Evolutionary conservation across 2,329 filamentous ascomycete genomes (phyloP), one percentile per base, ranked within the genome.

Genomic region (Aspergillus sp.): DNA sequence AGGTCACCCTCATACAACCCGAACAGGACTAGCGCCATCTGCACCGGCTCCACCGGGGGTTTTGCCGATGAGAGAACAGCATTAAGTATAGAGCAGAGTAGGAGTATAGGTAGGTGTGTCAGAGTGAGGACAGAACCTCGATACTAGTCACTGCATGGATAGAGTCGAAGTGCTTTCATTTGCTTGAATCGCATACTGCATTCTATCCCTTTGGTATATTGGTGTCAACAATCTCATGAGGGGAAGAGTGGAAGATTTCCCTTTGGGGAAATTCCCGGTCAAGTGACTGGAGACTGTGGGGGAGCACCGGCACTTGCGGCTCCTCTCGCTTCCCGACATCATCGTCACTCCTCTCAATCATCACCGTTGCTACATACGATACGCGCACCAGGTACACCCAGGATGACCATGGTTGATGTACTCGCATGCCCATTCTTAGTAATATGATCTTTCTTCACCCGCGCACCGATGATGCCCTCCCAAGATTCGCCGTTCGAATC

Each of bases 401-500:
- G n/a, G n/a, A n/a, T n/a, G 5, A 6, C 7, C 25, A 29, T 29
- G 7, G 7, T 11, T 29, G 25, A 29, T 29, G 25, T 10, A 29
- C 25, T 29, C 25, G 25, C 25, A 29, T 29, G 25, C 25, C 9
- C 25, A 7, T 10, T 29, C 25, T 29, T 29, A 29, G 25, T 29
- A 29, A 29, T 29, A 56, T 42, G 40, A 42, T 17, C 11, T 45
- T 7, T 47, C 11, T 19, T 40, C 20, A 21, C 32, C 7, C 47
- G n/a, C 32, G 57, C 47, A 48, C 34, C 48, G 19, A 61, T 50
- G 43, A 59, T 61, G 57, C 50, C 60, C 47, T 43, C 43, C 45
- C 51, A 20, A 47, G 45, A 32, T 36, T 64, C 60, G 60, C 64
- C 40, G 52, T 73, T 50, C 59, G 71, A 46, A 58, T 54, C 19